Percentiles rank a stretch among this genome's conserved stretches.
phyloP scores from a whole-genome alignment of 257 asterid species.

The Voacanga thouarsii region DNA sequence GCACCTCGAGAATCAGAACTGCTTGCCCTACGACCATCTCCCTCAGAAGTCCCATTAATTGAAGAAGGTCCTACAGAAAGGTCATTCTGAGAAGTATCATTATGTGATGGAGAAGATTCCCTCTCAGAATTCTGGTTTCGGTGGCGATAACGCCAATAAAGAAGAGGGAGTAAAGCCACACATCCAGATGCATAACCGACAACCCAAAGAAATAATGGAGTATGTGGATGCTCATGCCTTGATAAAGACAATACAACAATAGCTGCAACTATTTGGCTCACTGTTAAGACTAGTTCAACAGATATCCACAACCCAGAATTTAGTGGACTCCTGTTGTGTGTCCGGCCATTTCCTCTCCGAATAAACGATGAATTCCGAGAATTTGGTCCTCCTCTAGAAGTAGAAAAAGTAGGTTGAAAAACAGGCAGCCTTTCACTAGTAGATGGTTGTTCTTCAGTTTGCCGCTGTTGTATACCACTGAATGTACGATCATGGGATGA shows the following conservation, averaged over 20 bases:
- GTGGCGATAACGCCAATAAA: constrained; percentile 77
- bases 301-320: constrained; percentile 88
- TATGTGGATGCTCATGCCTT: constrained; percentile 69
- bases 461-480: constrained; percentile 45
- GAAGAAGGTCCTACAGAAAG: constrained; percentile 42
- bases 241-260: constrained; percentile 66
- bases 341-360: constrained; percentile 63
- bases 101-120: constrained; percentile 53
- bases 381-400: constrained; percentile 51
- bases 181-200: constrained; percentile 92
- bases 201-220: constrained; percentile 79
- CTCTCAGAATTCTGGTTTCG: constrained; percentile 72
- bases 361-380: constrained; percentile 53
- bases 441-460: constrained; percentile 54
- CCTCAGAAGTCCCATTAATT: constrained; percentile 44
- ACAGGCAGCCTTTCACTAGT: constrained; percentile 52
- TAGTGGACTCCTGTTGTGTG: constrained; percentile 75
- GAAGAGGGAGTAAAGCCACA: constrained; percentile 77
- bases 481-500: constrained; percentile 48
- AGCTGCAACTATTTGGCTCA: constrained; percentile 85
- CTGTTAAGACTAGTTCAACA: constrained; percentile 62
- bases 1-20: constrained; percentile 47
- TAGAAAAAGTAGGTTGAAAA: constrained; percentile 47
- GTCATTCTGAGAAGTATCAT: constrained; percentile 47
- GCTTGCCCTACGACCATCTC: constrained; percentile 47